Evolutionary conservation across 352 stramenopile species (phyloP).

Genomic region (Globisporangium paddicum): DNA sequence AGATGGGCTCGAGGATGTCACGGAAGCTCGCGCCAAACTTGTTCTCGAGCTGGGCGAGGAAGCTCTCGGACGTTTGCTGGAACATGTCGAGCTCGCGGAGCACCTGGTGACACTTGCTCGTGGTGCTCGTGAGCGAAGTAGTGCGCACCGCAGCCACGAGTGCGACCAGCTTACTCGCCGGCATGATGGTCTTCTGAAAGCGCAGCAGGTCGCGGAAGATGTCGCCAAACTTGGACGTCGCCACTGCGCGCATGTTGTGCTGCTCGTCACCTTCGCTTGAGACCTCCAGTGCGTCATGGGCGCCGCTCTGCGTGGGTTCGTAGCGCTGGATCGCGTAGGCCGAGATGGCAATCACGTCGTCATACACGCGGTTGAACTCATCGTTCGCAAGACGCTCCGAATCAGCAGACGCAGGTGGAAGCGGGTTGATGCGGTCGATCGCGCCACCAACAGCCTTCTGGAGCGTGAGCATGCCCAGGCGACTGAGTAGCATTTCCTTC

Average conservation of each 20-base stretch:
- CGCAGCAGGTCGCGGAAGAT: slow-evolving; percentile 70
- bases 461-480: slow-evolving; percentile 70
- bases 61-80: slow-evolving; percentile 84
- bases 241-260: slow-evolving; percentile 23
- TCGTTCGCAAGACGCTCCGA: slow-evolving; percentile 28
- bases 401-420: slow-evolving; percentile 20
- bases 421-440: slow-evolving; percentile 50
- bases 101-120: slow-evolving; percentile 62
- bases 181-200: slow-evolving; percentile 76
- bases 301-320: slow-evolving; percentile 14
- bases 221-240: slow-evolving; percentile 53
- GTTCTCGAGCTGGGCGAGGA: slow-evolving; percentile 51
- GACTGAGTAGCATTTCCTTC: slow-evolving; percentile 88
- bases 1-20: slow-evolving; percentile 83
- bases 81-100: slow-evolving; percentile 85
- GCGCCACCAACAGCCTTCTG: slow-evolving; percentile 53
- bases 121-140: slow-evolving; percentile 25
- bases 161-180: slow-evolving; percentile 45
- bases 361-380: slow-evolving; percentile 14
- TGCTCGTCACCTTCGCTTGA: slow-evolving; percentile 10
- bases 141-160: slow-evolving; percentile 36
- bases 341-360: slow-evolving; percentile 15
- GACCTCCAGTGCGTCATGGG: slow-evolving; percentile 8
- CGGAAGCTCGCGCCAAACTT: slow-evolving; percentile 76
- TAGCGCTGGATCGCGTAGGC: slow-evolving; percentile 49